A percentile compares a stretch with the other conserved stretches of the same genome.
These are phyloP conservation scores for Groenewaldozyma salmanticensis DNA, from an alignment of 805 yeast species.

Conservation along the genomic window DNA sequence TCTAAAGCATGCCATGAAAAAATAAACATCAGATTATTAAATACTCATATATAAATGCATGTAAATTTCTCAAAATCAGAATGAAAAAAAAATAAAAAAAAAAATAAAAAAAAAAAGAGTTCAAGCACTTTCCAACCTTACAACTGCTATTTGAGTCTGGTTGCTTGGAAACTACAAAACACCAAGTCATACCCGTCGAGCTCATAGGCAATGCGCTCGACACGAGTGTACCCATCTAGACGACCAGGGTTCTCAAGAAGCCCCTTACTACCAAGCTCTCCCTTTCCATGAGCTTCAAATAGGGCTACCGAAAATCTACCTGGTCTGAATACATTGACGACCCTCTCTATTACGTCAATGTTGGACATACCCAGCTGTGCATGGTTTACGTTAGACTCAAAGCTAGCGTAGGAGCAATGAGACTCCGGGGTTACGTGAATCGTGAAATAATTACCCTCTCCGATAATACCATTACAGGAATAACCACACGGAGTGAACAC, in stretches of 20 bases:
- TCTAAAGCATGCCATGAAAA: no score
- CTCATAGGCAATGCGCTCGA: conserved; percentile 65
- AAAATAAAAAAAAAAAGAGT: no score
- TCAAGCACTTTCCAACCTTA: background rate
- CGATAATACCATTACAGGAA: conserved; percentile 73
- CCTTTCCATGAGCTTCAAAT: conserved; percentile 31
- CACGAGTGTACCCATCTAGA: conserved; percentile 44
- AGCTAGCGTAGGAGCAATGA: conserved; percentile 94
- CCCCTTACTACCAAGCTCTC: conserved; percentile 2
- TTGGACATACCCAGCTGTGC: conserved; percentile 33
- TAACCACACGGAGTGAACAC: conserved; percentile 92
- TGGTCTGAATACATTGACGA: conserved; percentile 62
- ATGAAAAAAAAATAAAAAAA: no score
- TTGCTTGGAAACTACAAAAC: conserved; percentile 54
- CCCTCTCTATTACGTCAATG: conserved; percentile 46
- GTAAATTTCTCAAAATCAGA: no score
- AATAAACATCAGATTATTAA: no score
- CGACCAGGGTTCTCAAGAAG: conserved; percentile 20
- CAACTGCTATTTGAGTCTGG: background rate
- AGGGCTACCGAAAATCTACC: conserved; percentile 59
- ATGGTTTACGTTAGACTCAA: conserved; percentile 72
- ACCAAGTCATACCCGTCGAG: conserved; percentile 63
- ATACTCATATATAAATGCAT: no score
- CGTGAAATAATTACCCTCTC: conserved; percentile 60
- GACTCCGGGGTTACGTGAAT: conserved; percentile 89